Evolutionary conservation across 2,329 filamentous ascomycete genomes (phyloP).

Genomic region (Monosporascus cannonballus): DNA sequence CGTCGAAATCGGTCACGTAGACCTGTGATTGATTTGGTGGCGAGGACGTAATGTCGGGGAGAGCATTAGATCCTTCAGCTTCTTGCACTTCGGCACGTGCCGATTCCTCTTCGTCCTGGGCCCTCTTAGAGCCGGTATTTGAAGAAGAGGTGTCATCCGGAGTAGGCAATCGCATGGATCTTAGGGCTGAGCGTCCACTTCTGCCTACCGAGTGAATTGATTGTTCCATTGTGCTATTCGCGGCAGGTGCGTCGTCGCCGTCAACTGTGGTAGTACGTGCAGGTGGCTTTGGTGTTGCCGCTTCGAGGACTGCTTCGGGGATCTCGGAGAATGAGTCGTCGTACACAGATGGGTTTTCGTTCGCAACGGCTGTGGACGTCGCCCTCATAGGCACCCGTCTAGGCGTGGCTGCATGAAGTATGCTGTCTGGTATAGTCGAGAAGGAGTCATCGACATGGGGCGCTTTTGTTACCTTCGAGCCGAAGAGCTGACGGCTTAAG

Average conservation of each 20-base stretch:
- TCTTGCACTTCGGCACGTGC: conserved; percentile 5
- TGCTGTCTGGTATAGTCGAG: conserved; percentile 28
- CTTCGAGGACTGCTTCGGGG: conserved; percentile 42
- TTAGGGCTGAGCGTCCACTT: conserved; percentile 30
- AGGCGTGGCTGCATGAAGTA: conserved; percentile 26
- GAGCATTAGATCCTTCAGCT: conserved; percentile 9
- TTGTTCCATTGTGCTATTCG: conserved; percentile 6
- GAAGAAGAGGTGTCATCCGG: conserved; percentile 42
- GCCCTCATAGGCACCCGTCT: conserved; percentile 17
- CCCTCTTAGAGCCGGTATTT: conserved; percentile 28
- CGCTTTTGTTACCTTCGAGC: conserved; percentile 18
- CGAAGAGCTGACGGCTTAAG: conserved; percentile 28
- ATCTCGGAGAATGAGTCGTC: conserved; percentile 55
- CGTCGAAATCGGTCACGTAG: conserved; percentile 17
- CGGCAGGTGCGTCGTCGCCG: conserved; percentile 3
- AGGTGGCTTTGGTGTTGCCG: conserved; percentile 37
- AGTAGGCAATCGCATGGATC: conserved; percentile 41
- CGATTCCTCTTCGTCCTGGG: conserved; percentile 16
- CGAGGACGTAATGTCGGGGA: conserved; percentile 27
- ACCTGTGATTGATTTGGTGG: conserved; percentile 24
- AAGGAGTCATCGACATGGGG: conserved; percentile 27
- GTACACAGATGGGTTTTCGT: conserved; percentile 32
- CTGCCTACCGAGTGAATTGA: conserved; percentile 22
- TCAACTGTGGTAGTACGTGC: conserved; percentile 7
- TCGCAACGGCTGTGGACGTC: conserved; percentile 9